Percentiles rank a stretch among this genome's conserved stretches.
Evolutionary conservation across 768 basidiomycete species (phyloP).

Genomic region (Kockovaella imperatae): DNA sequence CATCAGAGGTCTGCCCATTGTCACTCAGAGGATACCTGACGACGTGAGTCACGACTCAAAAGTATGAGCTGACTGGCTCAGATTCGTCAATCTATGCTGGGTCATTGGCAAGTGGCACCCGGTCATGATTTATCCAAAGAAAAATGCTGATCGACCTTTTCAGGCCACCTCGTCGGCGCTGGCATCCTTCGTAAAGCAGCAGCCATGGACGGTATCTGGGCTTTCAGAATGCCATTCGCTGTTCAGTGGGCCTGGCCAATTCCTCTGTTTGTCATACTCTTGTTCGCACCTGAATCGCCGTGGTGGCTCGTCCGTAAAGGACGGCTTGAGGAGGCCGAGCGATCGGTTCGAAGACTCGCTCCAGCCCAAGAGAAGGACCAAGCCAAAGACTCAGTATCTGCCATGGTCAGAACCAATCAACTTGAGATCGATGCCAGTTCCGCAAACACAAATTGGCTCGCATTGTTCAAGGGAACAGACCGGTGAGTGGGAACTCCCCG

Average conservation of each 20-base stretch:
- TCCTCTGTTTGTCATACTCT: slow-evolving; percentile 15
- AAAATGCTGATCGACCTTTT: too few relatives aligned
- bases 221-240: slow-evolving; percentile 24
- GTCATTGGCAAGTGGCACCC: too few relatives aligned
- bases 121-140: too few relatives aligned
- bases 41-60: slow-evolving; percentile 4
- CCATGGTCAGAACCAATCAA: slow-evolving; percentile 34
- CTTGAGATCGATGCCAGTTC: slow-evolving; percentile 21
- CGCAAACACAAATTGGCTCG: slow-evolving; percentile 17
- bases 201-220: slow-evolving; percentile 10
- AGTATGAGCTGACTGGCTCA: background rate
- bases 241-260: slow-evolving; percentile 33
- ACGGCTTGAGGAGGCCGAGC: slow-evolving; percentile 18
- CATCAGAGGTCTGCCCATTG: slow-evolving; percentile 32
- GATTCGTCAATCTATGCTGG: slow-evolving; percentile 38
- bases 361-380: slow-evolving; percentile 1
- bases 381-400: slow-evolving; percentile 10
- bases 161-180: slow-evolving; percentile 31
- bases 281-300: slow-evolving; percentile 30
- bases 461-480: slow-evolving; percentile 34
- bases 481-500: too few relatives aligned
- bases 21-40: slow-evolving; percentile 33
- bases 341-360: slow-evolving; percentile 9
- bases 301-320: slow-evolving; percentile 28
- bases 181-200: slow-evolving; percentile 15